Evolutionary conservation across 2,329 filamentous ascomycete genomes (phyloP), one percentile per base, ranked within the genome.

Genomic region (Aspergillus hortae): DNA sequence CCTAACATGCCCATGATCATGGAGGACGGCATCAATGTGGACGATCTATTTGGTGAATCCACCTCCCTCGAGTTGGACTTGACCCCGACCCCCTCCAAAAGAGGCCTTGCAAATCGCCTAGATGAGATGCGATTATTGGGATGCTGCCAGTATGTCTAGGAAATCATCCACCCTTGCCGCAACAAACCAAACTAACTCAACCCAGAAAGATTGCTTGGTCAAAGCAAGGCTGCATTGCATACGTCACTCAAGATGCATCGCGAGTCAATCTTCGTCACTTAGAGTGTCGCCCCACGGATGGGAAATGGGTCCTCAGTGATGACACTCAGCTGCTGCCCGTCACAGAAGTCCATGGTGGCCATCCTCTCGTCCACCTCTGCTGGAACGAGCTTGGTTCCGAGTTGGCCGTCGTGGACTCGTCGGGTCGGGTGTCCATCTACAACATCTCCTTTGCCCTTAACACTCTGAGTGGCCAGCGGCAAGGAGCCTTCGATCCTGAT

Each of bases 131-230:
- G 88, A 58, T 77, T 80, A 52, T 82, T 82, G 53, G 90, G 90
- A 14, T 94, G 89, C 68, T 90, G 86, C 77, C 88, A 91, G 90
- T 94, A 83, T 74, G 85, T 79, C 45, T 42, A 35, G 17, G 44
- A 2, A 6, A 19, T 25, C 10, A 15, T 25, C 15, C 11, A 9
- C 32, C 7, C 25, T 12, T 46, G 12, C 7, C 9, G 11, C 10
- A 5, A 12, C 15, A 25, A 17, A 44, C 57, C 15, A 25, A 17
- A 44, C 57, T 68, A 46, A 70, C 67, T 55, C 61, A 51, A 19
- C 4, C 10, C 61, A 95, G 91, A 67, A 84, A 84, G 58, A 81
- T 96, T 49, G 85, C 88, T 27, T 97, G 92, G 92, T 96, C 92
- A 10, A 91, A 86, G 62, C 82, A 85, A 55, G 92, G 92, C 41